These are phyloP conservation scores for Dendrobium huoshanense DNA, from an alignment of 106 monocot species.

Conservation along the genomic window DNA sequence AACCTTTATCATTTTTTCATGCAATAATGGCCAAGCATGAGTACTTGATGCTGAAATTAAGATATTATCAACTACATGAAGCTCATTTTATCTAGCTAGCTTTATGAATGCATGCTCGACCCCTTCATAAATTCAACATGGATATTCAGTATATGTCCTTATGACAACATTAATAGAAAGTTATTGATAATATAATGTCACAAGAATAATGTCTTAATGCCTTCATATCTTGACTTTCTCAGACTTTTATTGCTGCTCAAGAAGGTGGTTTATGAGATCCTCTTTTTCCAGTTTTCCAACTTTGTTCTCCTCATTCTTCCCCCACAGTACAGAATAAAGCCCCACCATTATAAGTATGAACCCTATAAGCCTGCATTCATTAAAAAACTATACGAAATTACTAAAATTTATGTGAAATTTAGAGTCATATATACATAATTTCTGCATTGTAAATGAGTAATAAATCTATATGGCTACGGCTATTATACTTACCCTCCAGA, in stretches of 20 bases:
- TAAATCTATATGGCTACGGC: not conserved
- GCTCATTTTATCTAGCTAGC: too few species aligned
- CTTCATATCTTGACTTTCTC: not conserved
- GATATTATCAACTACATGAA: too few species aligned
- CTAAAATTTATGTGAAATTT: not conserved
- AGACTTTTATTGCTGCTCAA: conserved; percentile 28
- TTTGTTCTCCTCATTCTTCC: conserved; percentile 68
- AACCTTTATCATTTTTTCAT: too few species aligned
- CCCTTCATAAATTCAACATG: too few species aligned
- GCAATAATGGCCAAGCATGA: too few species aligned
- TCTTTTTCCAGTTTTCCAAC: conserved; percentile 5
- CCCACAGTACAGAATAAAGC: conserved; percentile 82
- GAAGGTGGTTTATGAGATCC: conserved; percentile 36
- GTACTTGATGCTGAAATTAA: too few species aligned
- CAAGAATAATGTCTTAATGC: not conserved
- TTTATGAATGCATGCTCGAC: too few species aligned
- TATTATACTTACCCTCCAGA: conserved; percentile 56
- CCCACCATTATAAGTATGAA: conserved; percentile 65
- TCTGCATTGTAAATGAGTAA: not conserved
- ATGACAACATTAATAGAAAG: too few species aligned
- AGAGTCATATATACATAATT: not conserved
- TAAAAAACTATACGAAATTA: not conserved
- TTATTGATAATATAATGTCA: not conserved
- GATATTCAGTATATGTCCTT: too few species aligned
- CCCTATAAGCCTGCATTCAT: conserved; percentile 54